Evolutionary conservation across 2,329 filamentous ascomycete genomes (phyloP).

Genomic region (Cladophialophora chaetospira): DNA sequence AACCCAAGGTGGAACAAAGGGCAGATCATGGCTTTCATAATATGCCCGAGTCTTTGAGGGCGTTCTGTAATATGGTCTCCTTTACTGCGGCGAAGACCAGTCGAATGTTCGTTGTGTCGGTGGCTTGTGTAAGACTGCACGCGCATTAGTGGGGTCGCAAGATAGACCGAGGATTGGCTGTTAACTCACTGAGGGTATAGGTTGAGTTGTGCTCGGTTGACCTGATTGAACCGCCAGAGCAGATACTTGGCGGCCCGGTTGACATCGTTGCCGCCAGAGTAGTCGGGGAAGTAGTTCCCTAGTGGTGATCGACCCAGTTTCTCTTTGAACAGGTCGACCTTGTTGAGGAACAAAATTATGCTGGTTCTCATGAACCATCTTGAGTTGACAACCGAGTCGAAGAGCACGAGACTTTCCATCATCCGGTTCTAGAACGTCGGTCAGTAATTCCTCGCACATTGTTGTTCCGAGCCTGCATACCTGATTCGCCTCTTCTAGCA

Average conservation of each 20-base stretch:
- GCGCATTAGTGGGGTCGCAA: too few relatives aligned
- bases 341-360: conserved; percentile 98
- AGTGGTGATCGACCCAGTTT: conserved; percentile 88
- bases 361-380: conserved; percentile 99
- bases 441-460: conserved; percentile 5
- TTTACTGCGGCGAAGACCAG: conserved; percentile 98
- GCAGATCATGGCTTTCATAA: conserved; percentile 56
- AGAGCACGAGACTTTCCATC: conserved; percentile 96
- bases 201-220: conserved; percentile 93
- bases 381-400: conserved; percentile 98
- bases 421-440: conserved; percentile 76
- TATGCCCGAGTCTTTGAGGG: conserved; percentile 96
- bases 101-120: conserved; percentile 96
- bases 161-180: conserved; percentile 33
- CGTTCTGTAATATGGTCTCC: conserved; percentile 97
- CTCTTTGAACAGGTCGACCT: conserved; percentile 96
- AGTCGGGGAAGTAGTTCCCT: conserved; percentile 95
- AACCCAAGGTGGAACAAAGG: conserved; percentile 19
- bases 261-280: conserved; percentile 95
- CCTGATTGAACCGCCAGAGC: conserved; percentile 97
- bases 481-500: conserved; percentile 96
- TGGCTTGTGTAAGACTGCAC: conserved; percentile 89
- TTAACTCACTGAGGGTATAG: conserved; percentile 89
- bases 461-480: conserved; percentile 53
- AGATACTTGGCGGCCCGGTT: conserved; percentile 98